phyloP scores from a whole-genome alignment of 257 asterid species.

The Nicotiana otophora region DNA sequence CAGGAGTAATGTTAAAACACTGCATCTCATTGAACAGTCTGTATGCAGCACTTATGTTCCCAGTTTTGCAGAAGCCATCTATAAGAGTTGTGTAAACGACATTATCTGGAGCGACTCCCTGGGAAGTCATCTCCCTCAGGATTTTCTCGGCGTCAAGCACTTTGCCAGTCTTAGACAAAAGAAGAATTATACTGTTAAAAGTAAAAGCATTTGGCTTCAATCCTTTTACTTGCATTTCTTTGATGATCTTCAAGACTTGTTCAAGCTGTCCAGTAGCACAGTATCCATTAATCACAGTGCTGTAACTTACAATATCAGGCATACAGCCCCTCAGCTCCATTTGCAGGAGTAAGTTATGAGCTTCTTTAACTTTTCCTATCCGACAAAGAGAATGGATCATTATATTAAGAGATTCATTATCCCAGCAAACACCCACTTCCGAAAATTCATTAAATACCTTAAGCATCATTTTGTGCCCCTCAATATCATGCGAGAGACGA shows the following conservation, averaged over 20 bases:
- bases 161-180: constrained; percentile 60
- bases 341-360: constrained; percentile 62
- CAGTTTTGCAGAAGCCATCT: constrained; percentile 64
- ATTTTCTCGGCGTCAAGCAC: constrained; percentile 64
- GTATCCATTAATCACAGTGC: constrained; percentile 77
- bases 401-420: constrained; percentile 66
- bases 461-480: constrained; percentile 41
- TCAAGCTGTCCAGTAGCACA: constrained; percentile 53
- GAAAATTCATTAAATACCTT: constrained; percentile 58
- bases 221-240: constrained; percentile 60
- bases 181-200: constrained; percentile 62
- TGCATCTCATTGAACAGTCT: constrained; percentile 70
- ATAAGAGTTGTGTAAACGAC: constrained; percentile 81
- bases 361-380: constrained; percentile 57
- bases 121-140: constrained; percentile 65
- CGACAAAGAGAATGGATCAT: constrained; percentile 67
- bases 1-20: constrained; percentile 49
- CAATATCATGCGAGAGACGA: constrained; percentile 35
- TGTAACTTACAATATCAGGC: constrained; percentile 81
- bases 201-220: constrained; percentile 70
- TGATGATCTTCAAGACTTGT: constrained; percentile 40
- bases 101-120: constrained; percentile 63
- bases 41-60: constrained; percentile 47
- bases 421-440: constrained; percentile 69
- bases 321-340: constrained; percentile 68